These are phyloP conservation scores for Lentinula sp. DNA, from an alignment of 768 basidiomycete genomes.

Conservation along the genomic window DNA sequence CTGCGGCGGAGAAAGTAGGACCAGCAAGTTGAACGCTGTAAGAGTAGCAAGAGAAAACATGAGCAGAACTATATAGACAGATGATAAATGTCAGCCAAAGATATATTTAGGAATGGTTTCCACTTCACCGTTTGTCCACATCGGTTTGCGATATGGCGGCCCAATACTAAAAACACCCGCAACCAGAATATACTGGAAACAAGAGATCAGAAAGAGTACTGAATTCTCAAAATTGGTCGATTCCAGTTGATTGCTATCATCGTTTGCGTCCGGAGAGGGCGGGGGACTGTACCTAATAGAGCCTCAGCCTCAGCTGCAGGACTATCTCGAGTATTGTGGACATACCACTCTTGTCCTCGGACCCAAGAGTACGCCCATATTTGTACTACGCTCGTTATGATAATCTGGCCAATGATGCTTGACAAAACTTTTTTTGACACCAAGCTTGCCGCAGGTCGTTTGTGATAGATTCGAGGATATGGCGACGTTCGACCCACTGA, in stretches of 20 bases:
- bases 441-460: constrained; percentile 91
- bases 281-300: constrained; percentile 72
- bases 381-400: constrained; percentile 80
- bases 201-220: constrained; percentile 86
- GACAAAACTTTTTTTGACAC: constrained; percentile 93
- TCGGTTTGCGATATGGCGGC: constrained; percentile 90
- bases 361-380: constrained; percentile 90
- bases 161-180: constrained; percentile 98
- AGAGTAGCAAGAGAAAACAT: constrained; percentile 72
- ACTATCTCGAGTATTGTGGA: not conserved
- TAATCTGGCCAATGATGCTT: constrained; percentile 89
- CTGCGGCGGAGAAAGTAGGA: constrained; percentile 68
- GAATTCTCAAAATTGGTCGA: constrained; percentile 91
- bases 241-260: constrained; percentile 65
- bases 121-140: constrained; percentile 86
- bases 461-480: constrained; percentile 78
- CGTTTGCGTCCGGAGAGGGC: constrained; percentile 34
- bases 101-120: no score
- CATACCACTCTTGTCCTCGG: constrained; percentile 75
- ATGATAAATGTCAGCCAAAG: not conserved
- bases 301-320: not conserved
- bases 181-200: constrained; percentile 97
- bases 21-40: constrained; percentile 66
- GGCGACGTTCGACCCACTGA: constrained; percentile 94
- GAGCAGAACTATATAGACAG: constrained; percentile 54